Percentiles rank a stretch among this genome's conserved stretches.
Evolutionary conservation across 2,329 filamentous ascomycete genomes (phyloP).

Genomic region (Gnomoniopsis sp.): DNA sequence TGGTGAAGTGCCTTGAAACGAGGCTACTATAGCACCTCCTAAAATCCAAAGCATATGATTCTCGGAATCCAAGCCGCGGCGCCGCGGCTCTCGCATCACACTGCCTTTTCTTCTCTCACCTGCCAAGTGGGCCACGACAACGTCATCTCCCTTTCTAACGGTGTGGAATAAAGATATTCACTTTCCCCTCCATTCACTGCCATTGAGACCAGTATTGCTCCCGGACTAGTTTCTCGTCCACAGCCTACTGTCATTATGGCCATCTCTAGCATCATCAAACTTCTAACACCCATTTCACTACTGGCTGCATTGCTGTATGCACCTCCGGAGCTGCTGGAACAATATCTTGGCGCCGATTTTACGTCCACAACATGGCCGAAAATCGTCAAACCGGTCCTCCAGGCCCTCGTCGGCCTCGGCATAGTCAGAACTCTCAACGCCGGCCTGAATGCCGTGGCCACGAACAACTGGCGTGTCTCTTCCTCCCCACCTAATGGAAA

Average conservation of each 20-base stretch:
- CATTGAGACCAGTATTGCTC: not conserved
- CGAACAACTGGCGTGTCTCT: slow-evolving; percentile 22
- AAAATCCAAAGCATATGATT: slow-evolving; percentile 4
- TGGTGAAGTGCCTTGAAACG: not conserved
- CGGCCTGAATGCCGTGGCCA: slow-evolving; percentile 21
- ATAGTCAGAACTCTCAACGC: slow-evolving; percentile 15
- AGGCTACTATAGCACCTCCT: not conserved
- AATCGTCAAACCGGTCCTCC: slow-evolving; percentile 3
- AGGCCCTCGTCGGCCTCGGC: slow-evolving; percentile 6
- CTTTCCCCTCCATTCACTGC: not conserved
- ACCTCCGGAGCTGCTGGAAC: slow-evolving; percentile 5
- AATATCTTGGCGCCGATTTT: slow-evolving; percentile 1
- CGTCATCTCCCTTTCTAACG: not conserved
- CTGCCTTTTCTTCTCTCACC: not conserved
- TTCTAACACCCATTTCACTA: not conserved
- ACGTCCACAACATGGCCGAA: not conserved
- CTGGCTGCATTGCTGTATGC: slow-evolving; percentile 11
- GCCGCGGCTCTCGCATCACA: not conserved
- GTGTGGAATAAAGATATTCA: not conserved
- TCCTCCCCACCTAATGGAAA: slow-evolving; percentile 1
- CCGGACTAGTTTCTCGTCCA: too few species aligned
- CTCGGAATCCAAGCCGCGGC: not conserved
- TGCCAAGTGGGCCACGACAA: not conserved
- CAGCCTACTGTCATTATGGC: not conserved
- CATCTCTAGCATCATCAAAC: not conserved